Evolutionary conservation across 2,329 filamentous ascomycete genomes (phyloP).

Genomic region (Colletotrichum zoysiae): DNA sequence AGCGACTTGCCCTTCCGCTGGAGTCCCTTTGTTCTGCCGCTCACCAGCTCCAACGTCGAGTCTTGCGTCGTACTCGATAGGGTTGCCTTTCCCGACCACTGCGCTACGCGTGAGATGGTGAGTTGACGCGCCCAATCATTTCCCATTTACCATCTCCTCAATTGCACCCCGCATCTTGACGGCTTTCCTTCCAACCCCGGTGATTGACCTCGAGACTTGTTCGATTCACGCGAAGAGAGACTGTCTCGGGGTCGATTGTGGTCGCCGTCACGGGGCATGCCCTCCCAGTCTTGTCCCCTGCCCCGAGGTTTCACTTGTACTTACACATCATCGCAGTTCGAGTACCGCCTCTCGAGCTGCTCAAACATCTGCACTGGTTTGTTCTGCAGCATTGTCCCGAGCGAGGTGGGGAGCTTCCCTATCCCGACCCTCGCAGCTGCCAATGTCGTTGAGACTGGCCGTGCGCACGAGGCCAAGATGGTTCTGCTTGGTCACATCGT

Average conservation of each 20-base stretch:
- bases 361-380: conserved; percentile 84
- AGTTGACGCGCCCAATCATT: conserved; percentile 40
- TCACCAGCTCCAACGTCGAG: conserved; percentile 75
- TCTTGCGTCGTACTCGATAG: conserved; percentile 69
- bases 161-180: neutral
- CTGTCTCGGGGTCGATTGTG: no score
- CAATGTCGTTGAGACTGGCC: conserved; percentile 69
- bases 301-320: neutral
- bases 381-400: conserved; percentile 74
- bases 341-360: conserved; percentile 80
- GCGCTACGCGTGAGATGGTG: conserved; percentile 68
- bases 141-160: neutral
- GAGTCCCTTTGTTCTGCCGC: conserved; percentile 79
- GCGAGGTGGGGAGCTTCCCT: conserved; percentile 60
- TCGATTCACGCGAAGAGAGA: neutral
- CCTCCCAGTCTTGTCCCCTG: neutral
- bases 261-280: neutral
- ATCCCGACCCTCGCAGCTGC: conserved; percentile 67
- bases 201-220: neutral
- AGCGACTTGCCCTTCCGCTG: conserved; percentile 69
- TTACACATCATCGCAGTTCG: conserved; percentile 65
- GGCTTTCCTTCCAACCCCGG: no score
- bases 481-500: conserved; percentile 84
- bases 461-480: conserved; percentile 66
- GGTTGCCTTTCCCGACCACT: conserved; percentile 64